Evolutionary conservation across 2,329 filamentous ascomycete species (phyloP).

Genomic region (Aaosphaeria arxii): DNA sequence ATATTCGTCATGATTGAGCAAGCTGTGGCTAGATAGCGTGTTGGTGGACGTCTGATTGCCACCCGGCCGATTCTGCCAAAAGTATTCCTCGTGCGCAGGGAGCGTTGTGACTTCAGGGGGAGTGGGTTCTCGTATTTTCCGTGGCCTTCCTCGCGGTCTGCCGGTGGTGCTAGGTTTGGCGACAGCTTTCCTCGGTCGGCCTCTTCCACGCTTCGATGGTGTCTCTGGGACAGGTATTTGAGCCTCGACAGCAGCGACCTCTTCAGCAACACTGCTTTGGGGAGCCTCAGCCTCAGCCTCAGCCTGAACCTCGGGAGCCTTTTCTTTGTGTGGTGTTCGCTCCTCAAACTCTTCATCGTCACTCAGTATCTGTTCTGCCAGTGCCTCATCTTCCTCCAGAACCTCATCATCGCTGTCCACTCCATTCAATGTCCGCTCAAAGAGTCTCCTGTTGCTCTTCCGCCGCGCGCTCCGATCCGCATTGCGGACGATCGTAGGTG

Average conservation of each 20-base stretch:
- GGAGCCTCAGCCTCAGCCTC: neutral
- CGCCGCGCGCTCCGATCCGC: constrained; percentile 82
- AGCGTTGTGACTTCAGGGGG: constrained; percentile 73
- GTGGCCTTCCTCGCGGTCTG: constrained; percentile 49
- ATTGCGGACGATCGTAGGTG: constrained; percentile 64
- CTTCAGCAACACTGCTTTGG: neutral
- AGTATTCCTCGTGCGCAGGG: constrained; percentile 86
- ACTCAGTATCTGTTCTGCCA: constrained; percentile 68
- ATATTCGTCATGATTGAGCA: constrained; percentile 91
- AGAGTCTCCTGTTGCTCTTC: constrained; percentile 76
- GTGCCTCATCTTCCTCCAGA: constrained; percentile 63
- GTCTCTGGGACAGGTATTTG: constrained; percentile 46
- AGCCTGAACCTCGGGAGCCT: constrained; percentile 17
- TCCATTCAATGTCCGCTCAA: constrained; percentile 66
- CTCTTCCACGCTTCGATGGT: constrained; percentile 52
- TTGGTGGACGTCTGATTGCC: constrained; percentile 82
- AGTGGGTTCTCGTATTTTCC: constrained; percentile 67
- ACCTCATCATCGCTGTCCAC: constrained; percentile 65
- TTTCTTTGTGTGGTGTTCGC: constrained; percentile 8
- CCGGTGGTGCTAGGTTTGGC: neutral
- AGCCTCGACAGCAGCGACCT: constrained; percentile 10
- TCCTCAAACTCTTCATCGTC: constrained; percentile 45
- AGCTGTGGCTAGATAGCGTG: constrained; percentile 68
- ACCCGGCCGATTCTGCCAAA: constrained; percentile 84
- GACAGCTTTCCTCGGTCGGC: constrained; percentile 46